Evolutionary conservation across 495 filamentous ascomycete genomes (phyloP).

Genomic region (Lepraria neglecta): DNA sequence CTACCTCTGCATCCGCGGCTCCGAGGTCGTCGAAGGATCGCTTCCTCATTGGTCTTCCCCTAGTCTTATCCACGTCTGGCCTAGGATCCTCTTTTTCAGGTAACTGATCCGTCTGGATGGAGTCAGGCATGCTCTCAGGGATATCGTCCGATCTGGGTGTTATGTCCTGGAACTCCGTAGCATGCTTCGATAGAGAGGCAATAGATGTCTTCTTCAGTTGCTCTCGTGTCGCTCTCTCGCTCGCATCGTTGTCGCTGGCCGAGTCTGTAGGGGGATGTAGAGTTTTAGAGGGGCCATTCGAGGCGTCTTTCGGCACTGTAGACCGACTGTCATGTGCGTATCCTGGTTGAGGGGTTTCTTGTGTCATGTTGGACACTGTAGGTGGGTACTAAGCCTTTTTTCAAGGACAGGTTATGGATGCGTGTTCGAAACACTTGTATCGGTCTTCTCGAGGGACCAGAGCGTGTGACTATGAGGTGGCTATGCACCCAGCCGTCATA

Average conservation of each 20-base stretch:
- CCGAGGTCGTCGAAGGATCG: slow-evolving; percentile 44
- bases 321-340: not conserved
- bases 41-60: slow-evolving; percentile 46
- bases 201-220: slow-evolving; percentile 58
- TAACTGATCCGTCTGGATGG: not conserved
- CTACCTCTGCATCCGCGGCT: not conserved
- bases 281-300: slow-evolving; percentile 5
- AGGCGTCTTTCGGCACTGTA: not conserved
- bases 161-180: slow-evolving; percentile 14
- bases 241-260: slow-evolving; percentile 42
- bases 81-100: slow-evolving; percentile 9
- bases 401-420: not conserved
- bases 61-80: slow-evolving; percentile 10
- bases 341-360: slow-evolving; percentile 2
- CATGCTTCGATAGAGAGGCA: slow-evolving; percentile 33
- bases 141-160: slow-evolving; percentile 24
- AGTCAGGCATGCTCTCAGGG: not conserved
- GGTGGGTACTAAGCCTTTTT: not conserved
- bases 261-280: slow-evolving; percentile 16
- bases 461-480: slow-evolving; percentile 3
- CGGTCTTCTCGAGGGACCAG: slow-evolving; percentile 10
- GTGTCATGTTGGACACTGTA: slow-evolving; percentile 13
- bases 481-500: slow-evolving; percentile 20
- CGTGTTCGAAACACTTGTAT: slow-evolving; percentile 1
- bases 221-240: slow-evolving; percentile 54